phyloP scores from a whole-genome alignment of 2,329 filamentous ascomycete species.

The Trichophyton benhamiae region DNA sequence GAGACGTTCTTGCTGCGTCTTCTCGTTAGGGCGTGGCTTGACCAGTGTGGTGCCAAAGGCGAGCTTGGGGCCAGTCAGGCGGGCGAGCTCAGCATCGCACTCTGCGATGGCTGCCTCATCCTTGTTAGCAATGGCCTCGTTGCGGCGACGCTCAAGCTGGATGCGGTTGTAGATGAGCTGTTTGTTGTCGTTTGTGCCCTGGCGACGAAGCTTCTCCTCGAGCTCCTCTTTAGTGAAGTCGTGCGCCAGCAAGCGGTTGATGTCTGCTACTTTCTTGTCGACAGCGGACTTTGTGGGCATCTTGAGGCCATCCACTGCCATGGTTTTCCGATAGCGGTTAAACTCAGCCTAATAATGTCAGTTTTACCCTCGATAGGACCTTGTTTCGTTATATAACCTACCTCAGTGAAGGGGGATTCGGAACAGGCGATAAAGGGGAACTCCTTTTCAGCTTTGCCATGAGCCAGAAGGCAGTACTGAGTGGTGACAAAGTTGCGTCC shows the following conservation, averaged over 20 bases:
- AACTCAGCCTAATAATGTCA: constrained; percentile 52
- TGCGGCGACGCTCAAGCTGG: constrained; percentile 51
- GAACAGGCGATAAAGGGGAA: constrained; percentile 89
- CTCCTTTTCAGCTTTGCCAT: constrained; percentile 70
- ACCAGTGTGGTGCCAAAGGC: constrained; percentile 58
- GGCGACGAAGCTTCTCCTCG: constrained; percentile 61
- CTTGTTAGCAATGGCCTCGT: constrained; percentile 52
- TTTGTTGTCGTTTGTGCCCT: constrained; percentile 54
- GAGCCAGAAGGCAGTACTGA: constrained; percentile 67
- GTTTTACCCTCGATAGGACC: not conserved
- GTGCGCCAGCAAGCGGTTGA: constrained; percentile 66
- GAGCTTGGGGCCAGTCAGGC: constrained; percentile 46
- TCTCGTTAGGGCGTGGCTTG: constrained; percentile 43
- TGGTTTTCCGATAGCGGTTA: constrained; percentile 64
- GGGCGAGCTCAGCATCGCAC: constrained; percentile 38
- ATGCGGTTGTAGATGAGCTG: constrained; percentile 57
- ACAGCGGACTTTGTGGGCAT: constrained; percentile 62
- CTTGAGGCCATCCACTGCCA: constrained; percentile 57
- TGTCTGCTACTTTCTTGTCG: constrained; percentile 61
- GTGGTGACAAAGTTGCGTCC: constrained; percentile 72
- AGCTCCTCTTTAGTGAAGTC: constrained; percentile 75
- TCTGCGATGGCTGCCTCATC: constrained; percentile 46
- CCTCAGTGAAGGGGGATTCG: constrained; percentile 71
- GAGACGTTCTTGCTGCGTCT: constrained; percentile 66
- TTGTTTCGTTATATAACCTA: no score